phyloP scores from a whole-genome alignment of 1,284 basidiomycete species.

The Fomitopsis pinicola region DNA sequence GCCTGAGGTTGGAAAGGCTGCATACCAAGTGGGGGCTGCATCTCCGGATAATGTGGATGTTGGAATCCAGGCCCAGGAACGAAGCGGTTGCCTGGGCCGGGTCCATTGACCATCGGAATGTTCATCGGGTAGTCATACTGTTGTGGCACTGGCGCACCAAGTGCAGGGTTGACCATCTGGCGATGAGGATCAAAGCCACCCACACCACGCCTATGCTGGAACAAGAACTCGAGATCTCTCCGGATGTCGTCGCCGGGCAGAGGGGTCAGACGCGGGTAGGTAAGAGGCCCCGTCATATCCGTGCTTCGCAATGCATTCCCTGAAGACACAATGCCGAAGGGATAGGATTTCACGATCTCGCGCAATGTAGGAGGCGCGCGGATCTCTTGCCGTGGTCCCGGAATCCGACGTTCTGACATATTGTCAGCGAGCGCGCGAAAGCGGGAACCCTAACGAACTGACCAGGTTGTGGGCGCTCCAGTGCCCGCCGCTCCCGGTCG shows the following conservation, averaged over 20 bases:
- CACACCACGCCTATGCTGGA: constrained; percentile 35
- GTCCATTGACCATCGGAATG: constrained; percentile 19
- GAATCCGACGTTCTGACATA: constrained; percentile 29
- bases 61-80: constrained; percentile 15
- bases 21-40: constrained; percentile 11
- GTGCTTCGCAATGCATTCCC: constrained; percentile 11
- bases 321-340: constrained; percentile 18
- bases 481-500: constrained; percentile 73
- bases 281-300: constrained; percentile 22
- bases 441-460: constrained; percentile 9
- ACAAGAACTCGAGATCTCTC: constrained; percentile 52
- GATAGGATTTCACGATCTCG: constrained; percentile 31
- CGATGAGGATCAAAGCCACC: constrained; percentile 21
- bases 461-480: constrained; percentile 75
- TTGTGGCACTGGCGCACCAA: constrained; percentile 25
- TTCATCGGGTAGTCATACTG: constrained; percentile 21
- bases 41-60: constrained; percentile 10
- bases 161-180: constrained; percentile 25
- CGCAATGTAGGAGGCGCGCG: constrained; percentile 29
- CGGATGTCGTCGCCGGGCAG: constrained; percentile 48
- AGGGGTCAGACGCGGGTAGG: constrained; percentile 52
- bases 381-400: constrained; percentile 26
- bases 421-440: background rate
- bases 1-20: constrained; percentile 18
- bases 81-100: constrained; percentile 14